A percentile compares a stretch with the other conserved stretches of the same genome.
These are phyloP conservation scores for Coemansia reversa DNA, from an alignment of 192 early-diverging fungal species.

Conservation along the genomic window DNA sequence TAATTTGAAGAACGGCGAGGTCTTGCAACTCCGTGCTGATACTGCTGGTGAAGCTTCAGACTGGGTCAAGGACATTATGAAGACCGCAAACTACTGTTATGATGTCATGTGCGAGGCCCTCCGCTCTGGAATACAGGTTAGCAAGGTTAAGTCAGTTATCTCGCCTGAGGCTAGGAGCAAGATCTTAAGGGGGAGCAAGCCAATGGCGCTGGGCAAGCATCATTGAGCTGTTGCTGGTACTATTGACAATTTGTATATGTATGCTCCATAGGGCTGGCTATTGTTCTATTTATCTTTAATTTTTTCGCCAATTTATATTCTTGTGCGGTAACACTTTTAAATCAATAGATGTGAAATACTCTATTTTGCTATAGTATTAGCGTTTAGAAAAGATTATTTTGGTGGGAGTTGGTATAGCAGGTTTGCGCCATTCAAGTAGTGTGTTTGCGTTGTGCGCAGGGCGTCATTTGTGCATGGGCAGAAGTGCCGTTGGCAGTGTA, in stretches of 20 bases:
- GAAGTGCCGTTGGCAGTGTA: no score
- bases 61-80: constrained; percentile 52
- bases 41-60: constrained; percentile 36
- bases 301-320: not conserved
- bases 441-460: no score
- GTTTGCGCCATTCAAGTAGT: no score
- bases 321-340: not conserved
- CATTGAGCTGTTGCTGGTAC: constrained; percentile 9
- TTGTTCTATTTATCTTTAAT: not conserved
- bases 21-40: constrained; percentile 50
- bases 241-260: not conserved
- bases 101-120: constrained; percentile 50
- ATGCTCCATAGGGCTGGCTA: not conserved
- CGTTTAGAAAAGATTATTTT: no score
- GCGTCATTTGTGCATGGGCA: no score
- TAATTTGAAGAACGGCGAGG: constrained; percentile 48
- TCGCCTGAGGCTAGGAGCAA: constrained; percentile 44
- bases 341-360: not conserved
- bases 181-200: constrained; percentile 48
- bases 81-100: constrained; percentile 50
- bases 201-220: constrained; percentile 35
- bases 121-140: constrained; percentile 50
- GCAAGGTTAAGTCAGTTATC: constrained; percentile 54
- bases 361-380: no score
- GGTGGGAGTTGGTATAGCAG: no score